Base-by-base conservation (phyloP, 1,284 basidiomycete species). In the Laetiporus sulphureus region DNA sequence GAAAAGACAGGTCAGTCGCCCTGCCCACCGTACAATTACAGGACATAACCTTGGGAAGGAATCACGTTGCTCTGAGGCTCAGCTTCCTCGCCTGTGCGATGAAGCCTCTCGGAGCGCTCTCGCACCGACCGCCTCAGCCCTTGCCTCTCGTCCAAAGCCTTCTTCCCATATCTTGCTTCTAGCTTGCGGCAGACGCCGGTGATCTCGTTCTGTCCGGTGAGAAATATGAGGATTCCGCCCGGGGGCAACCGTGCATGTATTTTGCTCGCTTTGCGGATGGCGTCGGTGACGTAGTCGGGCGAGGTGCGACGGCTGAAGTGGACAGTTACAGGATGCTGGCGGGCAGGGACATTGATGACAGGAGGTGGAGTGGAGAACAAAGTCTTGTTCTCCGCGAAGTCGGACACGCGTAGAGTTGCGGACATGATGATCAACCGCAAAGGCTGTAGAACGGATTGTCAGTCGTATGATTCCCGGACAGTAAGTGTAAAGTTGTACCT, bases 341-440 rank as follows among this genome's bases (percentile, higher is more conserved):
- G 85, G 1, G 91, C 89, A 19, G 82, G 73, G 43, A 99, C 86
- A 53, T 82, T 86, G 60, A 99, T 85, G 38, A 98, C 77, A 0
- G 96, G 96, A 12, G 96, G 95, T 4, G 90, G 80, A 0, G 69
- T 71, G 0, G 80, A 50, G 65, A 99, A 99, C 2, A 99, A 71
- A 0, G 78, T 78, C 36, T 68, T 75, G 64, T 99, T 99, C 48
- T 87, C 79, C 1, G 87, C 83, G 57, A 99, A 99, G 64, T 99
- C 96, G 39, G 82, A 79, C 19, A 98, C 86, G 20, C 94, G 88
- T 5, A 99, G 76, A 0, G 96, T 99, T 1, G 96, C 96, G 31
- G 95, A 99, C 96, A 99, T 99, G 67, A 99, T 96, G 47, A 99
- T 80, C 32, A 99, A 72, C 10, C 96, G 81, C 5, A 99, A 66